Conservation (phyloP, 2,329 filamentous ascomycete species). For the Cladophialophora exuberans region DNA sequence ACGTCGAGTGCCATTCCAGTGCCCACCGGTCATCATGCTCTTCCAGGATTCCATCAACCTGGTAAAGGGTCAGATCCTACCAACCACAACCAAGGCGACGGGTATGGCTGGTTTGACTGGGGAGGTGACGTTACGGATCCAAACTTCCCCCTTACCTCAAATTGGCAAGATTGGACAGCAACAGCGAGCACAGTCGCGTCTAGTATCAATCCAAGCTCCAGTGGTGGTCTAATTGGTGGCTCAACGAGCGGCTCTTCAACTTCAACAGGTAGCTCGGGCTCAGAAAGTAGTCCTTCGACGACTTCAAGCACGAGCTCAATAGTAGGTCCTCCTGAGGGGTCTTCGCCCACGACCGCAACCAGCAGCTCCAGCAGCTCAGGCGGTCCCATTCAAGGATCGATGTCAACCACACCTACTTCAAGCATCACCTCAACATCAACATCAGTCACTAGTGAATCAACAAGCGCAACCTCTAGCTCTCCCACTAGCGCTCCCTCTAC, state of each 20-base stretch:
- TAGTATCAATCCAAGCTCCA: neutral
- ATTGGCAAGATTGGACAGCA: slow-evolving; percentile 18
- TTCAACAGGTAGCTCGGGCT: neutral
- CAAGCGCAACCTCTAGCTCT: slow-evolving; percentile 1
- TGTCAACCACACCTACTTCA: neutral
- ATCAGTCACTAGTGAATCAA: neutral
- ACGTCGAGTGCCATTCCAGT: slow-evolving; percentile 18
- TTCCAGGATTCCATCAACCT: slow-evolving; percentile 10
- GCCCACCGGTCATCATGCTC: slow-evolving; percentile 17
- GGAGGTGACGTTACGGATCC: slow-evolving; percentile 17
- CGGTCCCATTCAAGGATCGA: neutral
- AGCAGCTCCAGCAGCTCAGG: neutral
- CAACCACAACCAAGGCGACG: neutral
- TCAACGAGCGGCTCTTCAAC: neutral
- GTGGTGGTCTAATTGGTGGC: neutral
- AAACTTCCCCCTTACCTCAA: slow-evolving; percentile 2
- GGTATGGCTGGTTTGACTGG: slow-evolving; percentile 22
- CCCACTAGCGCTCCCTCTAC: slow-evolving; percentile 4
- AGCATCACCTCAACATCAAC: neutral
- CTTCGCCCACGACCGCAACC: neutral
- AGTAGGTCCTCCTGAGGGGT: too few species aligned
- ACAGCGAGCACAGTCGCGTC: slow-evolving; percentile 8
- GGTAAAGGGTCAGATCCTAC: neutral
- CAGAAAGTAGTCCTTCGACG: neutral
- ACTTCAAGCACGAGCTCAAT: neutral